Base-by-base conservation (phyloP, 2,329 filamentous ascomycete genomes). In the Hypoxylon sp. region DNA sequence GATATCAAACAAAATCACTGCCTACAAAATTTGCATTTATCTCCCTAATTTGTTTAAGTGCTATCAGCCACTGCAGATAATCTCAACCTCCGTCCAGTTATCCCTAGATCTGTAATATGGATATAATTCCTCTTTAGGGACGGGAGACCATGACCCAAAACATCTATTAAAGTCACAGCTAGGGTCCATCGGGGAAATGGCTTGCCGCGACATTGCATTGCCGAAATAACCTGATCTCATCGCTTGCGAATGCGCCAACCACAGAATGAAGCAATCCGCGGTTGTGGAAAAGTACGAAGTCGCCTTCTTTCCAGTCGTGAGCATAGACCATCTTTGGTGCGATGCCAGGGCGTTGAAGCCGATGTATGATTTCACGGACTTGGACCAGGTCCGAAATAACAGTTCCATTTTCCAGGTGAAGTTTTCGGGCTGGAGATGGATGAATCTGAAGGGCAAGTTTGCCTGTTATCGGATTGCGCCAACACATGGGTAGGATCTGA, bases 121-220 rank as follows among this genome's bases (percentile, higher is more conserved):
- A 44, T 5, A 3, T 2, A 8, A 39, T 39, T 39, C 6, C 37
- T 37, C 35, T 3, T 8, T 17, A 14, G 37, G 14, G 4, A 39
- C 44, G 17, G 5, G 17, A 19, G 19, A 26, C 14, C n/a, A n/a
- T 19, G n/a, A 19, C 6, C n/a, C 3, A 10, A 44, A 19, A 44
- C n/a, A 5, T 19, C 3, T 44, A 44, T 10, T 2, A 44, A 19
- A 44, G 39, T 44, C 17, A n/a, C 39, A 44, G 9, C 39, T 44
- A 22, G 14, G 87, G 86, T 0, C 87, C 88, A 57, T 85, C 75
- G 6, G 88, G 88, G 39, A 86, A 78, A 69, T 85, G 80, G 66
- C 86, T 91, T 2, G 86, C 89, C n/a, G 92, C 91, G 78, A 94
- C 84, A 77, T 94, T 94, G 80, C 92, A 94, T 82, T 94, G 92